phyloP scores from a whole-genome alignment of 2,329 filamentous ascomycete species.

The Botryosphaeria agaves region DNA sequence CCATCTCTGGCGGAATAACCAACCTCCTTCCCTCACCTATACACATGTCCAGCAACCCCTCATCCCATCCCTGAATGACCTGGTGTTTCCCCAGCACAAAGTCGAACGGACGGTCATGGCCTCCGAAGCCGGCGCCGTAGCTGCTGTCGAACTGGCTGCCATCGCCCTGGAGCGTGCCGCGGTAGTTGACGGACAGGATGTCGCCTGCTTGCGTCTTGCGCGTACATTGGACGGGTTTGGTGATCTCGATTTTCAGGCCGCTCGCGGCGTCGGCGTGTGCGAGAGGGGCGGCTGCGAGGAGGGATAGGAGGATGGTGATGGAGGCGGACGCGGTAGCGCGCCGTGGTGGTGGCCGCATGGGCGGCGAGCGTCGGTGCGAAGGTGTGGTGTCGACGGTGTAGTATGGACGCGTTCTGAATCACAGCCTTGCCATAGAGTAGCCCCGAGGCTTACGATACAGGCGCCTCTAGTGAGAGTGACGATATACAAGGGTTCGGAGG shows the following conservation, averaged over 20 bases:
- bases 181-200: conserved; percentile 29
- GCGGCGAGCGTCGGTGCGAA: no score
- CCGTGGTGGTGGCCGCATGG: neutral
- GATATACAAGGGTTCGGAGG: no score
- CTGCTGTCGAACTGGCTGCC: conserved; percentile 71
- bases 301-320: neutral
- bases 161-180: conserved; percentile 31
- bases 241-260: conserved; percentile 23
- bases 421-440: no score
- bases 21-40: conserved; percentile 79
- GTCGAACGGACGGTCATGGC: no score
- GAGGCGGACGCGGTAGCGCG: neutral
- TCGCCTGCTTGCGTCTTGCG: conserved; percentile 29
- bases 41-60: conserved; percentile 85
- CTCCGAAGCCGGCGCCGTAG: conserved; percentile 56
- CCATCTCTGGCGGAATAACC: conserved; percentile 75
- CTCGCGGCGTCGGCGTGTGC: neutral
- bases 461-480: no score
- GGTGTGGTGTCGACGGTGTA: no score
- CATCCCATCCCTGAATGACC: conserved; percentile 91
- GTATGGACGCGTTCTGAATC: no score
- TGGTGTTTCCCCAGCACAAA: conserved; percentile 67
- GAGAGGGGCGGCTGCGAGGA: neutral
- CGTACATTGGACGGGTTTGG: conserved; percentile 21
- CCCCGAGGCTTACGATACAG: no score